These are phyloP conservation scores for Hyaloscypha variabilis DNA, from an alignment of 495 filamentous ascomycete species.

Conservation along the genomic window DNA sequence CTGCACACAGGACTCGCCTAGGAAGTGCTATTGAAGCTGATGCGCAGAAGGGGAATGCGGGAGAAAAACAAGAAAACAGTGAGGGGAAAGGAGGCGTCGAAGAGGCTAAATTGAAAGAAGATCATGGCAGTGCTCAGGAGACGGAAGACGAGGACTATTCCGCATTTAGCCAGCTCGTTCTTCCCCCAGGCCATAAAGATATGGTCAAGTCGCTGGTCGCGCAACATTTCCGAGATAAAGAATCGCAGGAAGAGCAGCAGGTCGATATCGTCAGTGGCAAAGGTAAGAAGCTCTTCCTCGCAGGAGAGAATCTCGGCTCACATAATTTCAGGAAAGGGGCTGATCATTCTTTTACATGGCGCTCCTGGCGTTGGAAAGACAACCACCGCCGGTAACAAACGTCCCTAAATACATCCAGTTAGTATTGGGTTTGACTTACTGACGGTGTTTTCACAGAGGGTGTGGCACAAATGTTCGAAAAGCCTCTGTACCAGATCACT, in stretches of 20 bases:
- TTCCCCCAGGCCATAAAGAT: slow-evolving; percentile 36
- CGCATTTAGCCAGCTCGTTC: slow-evolving; percentile 42
- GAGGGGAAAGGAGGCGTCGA: too few relatives aligned
- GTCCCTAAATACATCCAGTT: too few relatives aligned
- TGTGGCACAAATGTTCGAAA: slow-evolving; percentile 33
- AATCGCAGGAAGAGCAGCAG: slow-evolving; percentile 33
- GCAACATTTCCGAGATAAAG: slow-evolving; percentile 43
- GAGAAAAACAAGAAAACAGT: too few relatives aligned
- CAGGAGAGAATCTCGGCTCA: too few relatives aligned
- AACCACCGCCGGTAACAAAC: slow-evolving; percentile 37
- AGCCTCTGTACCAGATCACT: slow-evolving; percentile 39
- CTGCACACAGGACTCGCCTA: too few relatives aligned
- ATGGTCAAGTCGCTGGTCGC: slow-evolving; percentile 42
- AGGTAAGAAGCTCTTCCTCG: slow-evolving; percentile 28
- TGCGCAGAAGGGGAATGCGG: too few relatives aligned
- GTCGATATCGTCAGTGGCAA: slow-evolving; percentile 49
- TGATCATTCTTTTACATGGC: slow-evolving; percentile 56
- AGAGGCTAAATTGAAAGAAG: too few relatives aligned
- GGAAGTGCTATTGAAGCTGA: too few relatives aligned
- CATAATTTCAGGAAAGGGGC: slow-evolving; percentile 27
- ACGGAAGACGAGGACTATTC: slow-evolving; percentile 19
- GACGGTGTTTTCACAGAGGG: slow-evolving; percentile 23
- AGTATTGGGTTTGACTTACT: too few relatives aligned
- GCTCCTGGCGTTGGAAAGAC: slow-evolving; percentile 55
- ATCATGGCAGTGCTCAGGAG: too few relatives aligned